Evolutionary conservation across 306 rosid species (phyloP), one percentile per base, ranked within the genome.

Genomic region (Ochetophila trinervis): DNA sequence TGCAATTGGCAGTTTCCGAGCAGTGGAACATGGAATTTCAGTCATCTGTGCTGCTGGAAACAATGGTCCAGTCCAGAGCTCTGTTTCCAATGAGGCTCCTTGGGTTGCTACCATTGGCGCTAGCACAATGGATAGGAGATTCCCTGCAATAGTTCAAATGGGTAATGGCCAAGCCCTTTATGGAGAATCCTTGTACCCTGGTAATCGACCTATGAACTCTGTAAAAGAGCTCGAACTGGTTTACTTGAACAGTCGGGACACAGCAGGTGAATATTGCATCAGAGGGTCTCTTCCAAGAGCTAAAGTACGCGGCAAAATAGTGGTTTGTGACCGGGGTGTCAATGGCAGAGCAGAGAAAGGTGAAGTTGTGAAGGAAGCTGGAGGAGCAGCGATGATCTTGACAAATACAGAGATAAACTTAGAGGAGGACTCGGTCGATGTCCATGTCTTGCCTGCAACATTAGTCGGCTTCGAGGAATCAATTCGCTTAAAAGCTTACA

Each of bases 301-400:
- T 23, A 77, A 75, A 79, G 97, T 93, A 44, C 24, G 59, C 0
- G 96, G 99, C 0, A 90, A 90, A 68, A 84, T 87, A 69, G 99
- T 93, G 69, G 82, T 93, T 1, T 93, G 99, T 48, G 97, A 93
- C 65, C 63, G 99, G 65, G 99, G 97, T 3, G 67, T 88, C 42
- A 90, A 93, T 24, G 90, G 96, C 36, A 81, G 99, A 75, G 81
- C 97, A 6, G 99, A 93, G 52, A 93, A 93, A 72, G 99, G 99
- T 18, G 82, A 90, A 63, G 87, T 65, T 8, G 99, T 93, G 74
- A 90, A 79, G 73, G 96, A 93, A 59, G 88, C 97, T 3, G 99
- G 97, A 23, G 98, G 88, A 3, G 87, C 79, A 42, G 99, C 87
- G 21, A 93, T 93, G 99, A 86, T 93, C 52, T 73, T 90, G 49